Conservation (phyloP, 1,284 basidiomycete species). For the Pisolithus thermaeus region DNA sequence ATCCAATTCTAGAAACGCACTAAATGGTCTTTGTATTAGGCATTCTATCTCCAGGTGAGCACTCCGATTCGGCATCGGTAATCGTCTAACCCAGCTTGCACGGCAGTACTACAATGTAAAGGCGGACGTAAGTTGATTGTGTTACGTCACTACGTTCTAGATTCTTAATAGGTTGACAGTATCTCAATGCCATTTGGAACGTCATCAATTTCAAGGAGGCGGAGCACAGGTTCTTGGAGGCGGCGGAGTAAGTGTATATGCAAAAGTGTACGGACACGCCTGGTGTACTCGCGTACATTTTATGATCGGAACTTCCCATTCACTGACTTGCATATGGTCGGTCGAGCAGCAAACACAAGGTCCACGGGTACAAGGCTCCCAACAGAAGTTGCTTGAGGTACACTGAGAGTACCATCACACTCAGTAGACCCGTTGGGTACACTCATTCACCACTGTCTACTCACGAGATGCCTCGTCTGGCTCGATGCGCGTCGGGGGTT, state of each 20-base stretch:
- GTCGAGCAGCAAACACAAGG: not conserved
- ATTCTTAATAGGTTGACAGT: conserved; percentile 39
- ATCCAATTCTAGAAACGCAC: conserved; percentile 4
- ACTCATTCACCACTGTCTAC: not conserved
- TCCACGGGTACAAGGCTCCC: not conserved
- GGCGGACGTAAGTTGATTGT: conserved; percentile 61
- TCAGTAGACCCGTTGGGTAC: not conserved
- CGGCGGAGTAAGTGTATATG: conserved; percentile 17
- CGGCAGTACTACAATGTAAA: conserved; percentile 88
- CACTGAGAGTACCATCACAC: not conserved
- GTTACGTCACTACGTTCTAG: not conserved
- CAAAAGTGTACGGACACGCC: not conserved
- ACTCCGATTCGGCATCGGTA: not conserved
- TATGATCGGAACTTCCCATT: not conserved
- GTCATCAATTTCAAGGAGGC: conserved; percentile 93
- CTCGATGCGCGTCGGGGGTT: too few relatives aligned
- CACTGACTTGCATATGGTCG: not conserved
- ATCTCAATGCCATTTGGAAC: conserved; percentile 87
- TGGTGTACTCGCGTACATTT: not conserved
- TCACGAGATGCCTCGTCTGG: too few relatives aligned
- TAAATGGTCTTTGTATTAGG: conserved; percentile 31
- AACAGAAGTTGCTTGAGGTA: not conserved
- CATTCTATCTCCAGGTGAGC: conserved; percentile 68
- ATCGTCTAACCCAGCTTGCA: conserved; percentile 6
- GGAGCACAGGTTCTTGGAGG: conserved; percentile 66